Evolutionary conservation across 2,329 filamentous ascomycete genomes (phyloP), one percentile per base, ranked within the genome.

Genomic region (Trichoderma breve): DNA sequence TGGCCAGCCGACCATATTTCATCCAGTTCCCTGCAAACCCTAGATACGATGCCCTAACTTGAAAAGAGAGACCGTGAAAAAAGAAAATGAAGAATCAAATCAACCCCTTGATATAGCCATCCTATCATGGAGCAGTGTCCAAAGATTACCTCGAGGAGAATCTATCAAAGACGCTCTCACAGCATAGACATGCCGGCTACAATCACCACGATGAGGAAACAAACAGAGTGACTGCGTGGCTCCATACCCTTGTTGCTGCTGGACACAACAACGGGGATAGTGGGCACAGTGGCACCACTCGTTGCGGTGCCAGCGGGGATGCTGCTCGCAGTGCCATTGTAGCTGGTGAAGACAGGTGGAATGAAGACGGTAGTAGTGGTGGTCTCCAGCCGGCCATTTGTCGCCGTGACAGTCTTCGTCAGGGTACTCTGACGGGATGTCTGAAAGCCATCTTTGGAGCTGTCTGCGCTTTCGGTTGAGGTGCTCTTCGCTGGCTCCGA

Each of bases 121-220:
- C 61, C 34, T 66, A 15, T 28, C 53, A 43, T 58, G 36, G 53
- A 34, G n/a, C n/a, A 12, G n/a, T 72, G 24, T 36, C 61, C 64
- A 43, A 64, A 34, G 30, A 36, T 21, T 63, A 28, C 14, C 39
- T 36, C 11, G 28, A 30, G 21, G 26, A 47, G 28, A 21, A 63
- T 15, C 28, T 3, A 34, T 15, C 24, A 14, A 21, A 8, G 47
- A 34, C 34, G 34, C 62, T 77, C 78, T 70, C 62, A 84, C 69
- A 82, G 73, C 60, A 79, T 71, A 51, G 81, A 78, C 76, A 81
- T 78, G 64, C 81, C 73, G 60, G 76, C 76, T 14, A 79, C 79
- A 47, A 82, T 72, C 67, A 83, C 74, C 79, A 84, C 79, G 74
- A 83, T 74, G 47, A 78, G 74, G 73, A 79, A 81, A 53, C 79